These are phyloP conservation scores for Lactarius akahatsu DNA, from an alignment of 768 basidiomycete species.

Conservation along the genomic window DNA sequence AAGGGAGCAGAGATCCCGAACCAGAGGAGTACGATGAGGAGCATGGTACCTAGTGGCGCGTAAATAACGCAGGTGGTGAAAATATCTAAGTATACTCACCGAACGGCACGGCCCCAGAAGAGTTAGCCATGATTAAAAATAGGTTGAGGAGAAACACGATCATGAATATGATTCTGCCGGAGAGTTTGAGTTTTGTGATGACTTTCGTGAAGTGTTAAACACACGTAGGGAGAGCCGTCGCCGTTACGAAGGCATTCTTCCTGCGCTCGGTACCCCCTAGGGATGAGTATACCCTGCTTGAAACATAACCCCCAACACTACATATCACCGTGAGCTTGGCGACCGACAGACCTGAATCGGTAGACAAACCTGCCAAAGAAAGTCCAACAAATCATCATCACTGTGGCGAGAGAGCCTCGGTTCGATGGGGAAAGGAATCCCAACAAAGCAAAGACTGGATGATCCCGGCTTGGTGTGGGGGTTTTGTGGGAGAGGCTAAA, in stretches of 20 bases:
- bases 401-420: slow-evolving; percentile 89
- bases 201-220: slow-evolving; percentile 31
- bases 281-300: slow-evolving; percentile 76
- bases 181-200: neutral
- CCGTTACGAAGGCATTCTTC: slow-evolving; percentile 84
- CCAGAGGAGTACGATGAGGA: slow-evolving; percentile 83
- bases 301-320: slow-evolving; percentile 87
- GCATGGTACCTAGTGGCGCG: slow-evolving; percentile 63
- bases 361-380: slow-evolving; percentile 75
- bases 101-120: slow-evolving; percentile 95
- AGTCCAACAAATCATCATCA: slow-evolving; percentile 94
- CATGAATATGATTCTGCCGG: slow-evolving; percentile 69
- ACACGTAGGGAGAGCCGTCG: slow-evolving; percentile 84
- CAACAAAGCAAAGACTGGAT: slow-evolving; percentile 79
- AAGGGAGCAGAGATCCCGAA: slow-evolving; percentile 93
- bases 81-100: slow-evolving; percentile 45
- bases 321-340: slow-evolving; percentile 18
- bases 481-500: neutral
- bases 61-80: neutral
- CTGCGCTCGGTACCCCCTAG: slow-evolving; percentile 75
- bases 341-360: slow-evolving; percentile 2
- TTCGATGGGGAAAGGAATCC: slow-evolving; percentile 96
- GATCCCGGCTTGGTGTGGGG: neutral
- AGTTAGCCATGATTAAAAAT: slow-evolving; percentile 79
- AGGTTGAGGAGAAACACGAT: slow-evolving; percentile 89